These are phyloP conservation scores for Alternaria infectoria DNA, from an alignment of 2,329 filamentous ascomycete genomes.

Conservation along the genomic window DNA sequence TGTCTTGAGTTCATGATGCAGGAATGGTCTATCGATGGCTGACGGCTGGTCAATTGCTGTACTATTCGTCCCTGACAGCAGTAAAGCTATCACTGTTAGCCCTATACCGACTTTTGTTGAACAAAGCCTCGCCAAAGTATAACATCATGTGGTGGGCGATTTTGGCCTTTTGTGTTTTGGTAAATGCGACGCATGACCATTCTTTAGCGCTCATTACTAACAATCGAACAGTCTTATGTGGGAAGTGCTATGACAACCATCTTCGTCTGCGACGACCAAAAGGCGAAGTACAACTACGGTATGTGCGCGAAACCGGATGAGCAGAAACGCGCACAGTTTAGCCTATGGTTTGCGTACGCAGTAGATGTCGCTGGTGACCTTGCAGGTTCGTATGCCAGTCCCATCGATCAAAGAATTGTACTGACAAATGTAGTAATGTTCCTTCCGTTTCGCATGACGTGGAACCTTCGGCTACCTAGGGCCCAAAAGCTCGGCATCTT, in stretches of 20 bases:
- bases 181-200: not conserved
- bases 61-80: constrained; percentile 11
- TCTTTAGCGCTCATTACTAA: not conserved
- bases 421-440: constrained; percentile 38
- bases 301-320: constrained; percentile 28
- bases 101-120: constrained; percentile 45
- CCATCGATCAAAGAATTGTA: rapidly evolving
- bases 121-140: constrained; percentile 30
- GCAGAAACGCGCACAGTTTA: constrained; percentile 19
- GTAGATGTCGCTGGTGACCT: constrained; percentile 46
- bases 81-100: constrained; percentile 30
- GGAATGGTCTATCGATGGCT: constrained; percentile 43
- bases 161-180: constrained; percentile 30
- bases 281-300: constrained; percentile 45
- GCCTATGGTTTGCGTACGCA: constrained; percentile 43
- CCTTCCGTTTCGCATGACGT: constrained; percentile 45
- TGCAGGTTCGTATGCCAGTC: constrained; percentile 23
- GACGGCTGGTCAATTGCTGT: constrained; percentile 45
- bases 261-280: constrained; percentile 45
- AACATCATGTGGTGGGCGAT: constrained; percentile 46
- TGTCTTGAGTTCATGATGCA: constrained; percentile 35
- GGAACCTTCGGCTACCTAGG: constrained; percentile 44
- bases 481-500: constrained; percentile 43
- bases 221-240: constrained; percentile 39
- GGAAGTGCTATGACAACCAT: constrained; percentile 46